A percentile compares a stretch with the other conserved stretches of the same genome.
Conservation (phyloP, 2,329 filamentous ascomycete species). For the Epichloe amarillans region DNA sequence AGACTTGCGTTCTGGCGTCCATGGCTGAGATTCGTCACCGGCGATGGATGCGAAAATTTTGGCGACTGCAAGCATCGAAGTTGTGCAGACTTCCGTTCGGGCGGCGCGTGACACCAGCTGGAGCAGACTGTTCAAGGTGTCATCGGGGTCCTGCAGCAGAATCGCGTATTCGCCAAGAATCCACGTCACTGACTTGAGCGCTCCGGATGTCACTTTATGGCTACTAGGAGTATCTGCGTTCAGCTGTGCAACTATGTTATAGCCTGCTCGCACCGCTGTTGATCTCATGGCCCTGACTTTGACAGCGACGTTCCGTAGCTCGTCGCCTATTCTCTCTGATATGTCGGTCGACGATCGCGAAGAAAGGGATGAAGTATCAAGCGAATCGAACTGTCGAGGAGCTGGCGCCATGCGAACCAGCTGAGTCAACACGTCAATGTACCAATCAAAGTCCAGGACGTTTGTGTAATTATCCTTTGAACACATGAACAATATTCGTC, state of each 20-base stretch:
- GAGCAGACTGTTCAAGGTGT: constrained; percentile 60
- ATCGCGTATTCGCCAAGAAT: constrained; percentile 76
- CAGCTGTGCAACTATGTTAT: constrained; percentile 54
- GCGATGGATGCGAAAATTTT: constrained; percentile 72
- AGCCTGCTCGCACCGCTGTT: constrained; percentile 72
- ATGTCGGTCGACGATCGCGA: constrained; percentile 28
- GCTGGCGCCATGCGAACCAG: constrained; percentile 58
- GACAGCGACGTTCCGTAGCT: constrained; percentile 81
- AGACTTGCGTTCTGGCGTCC: constrained; percentile 62
- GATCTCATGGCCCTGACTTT: constrained; percentile 74
- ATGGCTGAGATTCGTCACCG: constrained; percentile 48
- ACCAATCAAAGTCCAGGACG: constrained; percentile 91
- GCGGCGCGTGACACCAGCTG: constrained; percentile 46
- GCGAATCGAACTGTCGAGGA: constrained; percentile 27
- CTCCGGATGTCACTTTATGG: constrained; percentile 46
- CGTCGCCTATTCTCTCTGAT: constrained; percentile 63
- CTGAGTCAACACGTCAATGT: constrained; percentile 79
- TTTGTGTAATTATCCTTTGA: constrained; percentile 77
- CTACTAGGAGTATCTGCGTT: constrained; percentile 37
- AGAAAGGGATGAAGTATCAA: constrained; percentile 18
- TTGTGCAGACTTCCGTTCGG: constrained; percentile 55
- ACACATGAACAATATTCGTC: constrained; percentile 77
- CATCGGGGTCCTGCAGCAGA: constrained; percentile 56
- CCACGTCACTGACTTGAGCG: constrained; percentile 69
- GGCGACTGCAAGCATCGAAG: constrained; percentile 70